phyloP scores from a whole-genome alignment of 352 stramenopile species.

The Aphanomyces stellatus region DNA sequence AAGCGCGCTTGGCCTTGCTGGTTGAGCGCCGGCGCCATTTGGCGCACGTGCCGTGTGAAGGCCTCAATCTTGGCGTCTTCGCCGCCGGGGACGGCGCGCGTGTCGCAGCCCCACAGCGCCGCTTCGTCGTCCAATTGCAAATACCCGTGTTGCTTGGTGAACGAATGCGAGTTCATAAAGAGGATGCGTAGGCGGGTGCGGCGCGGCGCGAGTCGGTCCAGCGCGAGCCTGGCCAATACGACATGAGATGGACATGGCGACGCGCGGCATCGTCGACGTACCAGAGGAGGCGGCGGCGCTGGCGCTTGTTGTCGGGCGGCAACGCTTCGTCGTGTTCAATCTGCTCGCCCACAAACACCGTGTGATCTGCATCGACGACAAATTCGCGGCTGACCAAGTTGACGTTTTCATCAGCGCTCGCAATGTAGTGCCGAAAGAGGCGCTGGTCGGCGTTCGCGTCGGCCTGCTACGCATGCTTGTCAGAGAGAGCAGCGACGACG shows the following conservation, averaged over 20 bases:
- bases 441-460: neutral
- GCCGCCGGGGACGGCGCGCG: neutral
- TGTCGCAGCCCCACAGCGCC: constrained; percentile 8
- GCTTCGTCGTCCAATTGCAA: constrained; percentile 14
- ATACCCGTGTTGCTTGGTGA: constrained; percentile 11
- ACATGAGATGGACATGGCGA: neutral
- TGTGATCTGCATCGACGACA: neutral
- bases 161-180: constrained; percentile 8
- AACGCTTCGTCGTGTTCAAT: constrained; percentile 13
- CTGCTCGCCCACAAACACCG: constrained; percentile 12
- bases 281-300: constrained; percentile 12
- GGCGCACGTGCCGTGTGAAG: neutral
- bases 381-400: constrained; percentile 13
- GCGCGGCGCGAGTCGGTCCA: neutral
- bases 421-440: neutral
- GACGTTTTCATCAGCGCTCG: neutral
- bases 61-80: neutral
- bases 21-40: neutral
- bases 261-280: neutral
- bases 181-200: neutral
- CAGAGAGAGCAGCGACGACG: neutral
- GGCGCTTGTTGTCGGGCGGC: constrained; percentile 2
- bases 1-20: neutral
- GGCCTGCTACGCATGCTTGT: neutral
- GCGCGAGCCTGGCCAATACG: neutral